Percentiles rank a stretch among this genome's conserved stretches.
These are phyloP conservation scores for Cyberlindnera subsufficiens DNA, from an alignment of 805 yeast species.

Conservation along the genomic window DNA sequence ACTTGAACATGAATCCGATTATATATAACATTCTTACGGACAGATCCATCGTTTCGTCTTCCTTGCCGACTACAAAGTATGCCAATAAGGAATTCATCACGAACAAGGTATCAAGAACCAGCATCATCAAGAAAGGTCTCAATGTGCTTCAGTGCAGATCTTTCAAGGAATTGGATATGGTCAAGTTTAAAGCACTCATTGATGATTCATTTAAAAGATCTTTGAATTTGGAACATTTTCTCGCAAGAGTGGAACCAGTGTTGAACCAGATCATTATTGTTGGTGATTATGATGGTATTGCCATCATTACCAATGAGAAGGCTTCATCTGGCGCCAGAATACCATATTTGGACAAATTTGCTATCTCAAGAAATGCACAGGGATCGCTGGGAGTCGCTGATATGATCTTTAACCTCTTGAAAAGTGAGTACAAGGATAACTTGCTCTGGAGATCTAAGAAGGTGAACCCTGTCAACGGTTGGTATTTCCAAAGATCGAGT, in stretches of 20 bases:
- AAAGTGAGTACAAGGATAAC: constrained; percentile 58
- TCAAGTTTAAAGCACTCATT: constrained; percentile 53
- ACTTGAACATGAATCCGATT: constrained; percentile 62
- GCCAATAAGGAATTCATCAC: constrained; percentile 12
- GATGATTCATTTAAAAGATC: constrained; percentile 73
- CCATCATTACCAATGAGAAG: constrained; percentile 81
- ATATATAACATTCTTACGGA: constrained; percentile 89
- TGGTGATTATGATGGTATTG: constrained; percentile 95
- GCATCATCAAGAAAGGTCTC: constrained; percentile 71
- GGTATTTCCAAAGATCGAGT: constrained; percentile 91
- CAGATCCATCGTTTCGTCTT: constrained; percentile 83
- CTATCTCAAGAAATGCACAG: constrained; percentile 76
- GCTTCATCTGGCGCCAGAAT: constrained; percentile 29
- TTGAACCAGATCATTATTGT: constrained; percentile 78
- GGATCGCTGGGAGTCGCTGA: constrained; percentile 95
- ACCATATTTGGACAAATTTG: constrained; percentile 87
- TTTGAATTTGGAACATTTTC: constrained; percentile 61
- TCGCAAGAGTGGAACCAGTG: constrained; percentile 54
- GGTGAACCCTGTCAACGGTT: constrained; percentile 87
- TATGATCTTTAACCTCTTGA: constrained; percentile 77
- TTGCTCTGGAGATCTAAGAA: constrained; percentile 82
- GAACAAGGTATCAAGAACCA: constrained; percentile 42
- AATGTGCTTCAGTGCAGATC: constrained; percentile 14
- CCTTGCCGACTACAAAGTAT: constrained; percentile 62
- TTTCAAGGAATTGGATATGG: constrained; percentile 34